Percentiles rank a stretch among this genome's conserved stretches.
phyloP scores from a whole-genome alignment of 2,329 filamentous ascomycete genomes.

The Pyrenochaeta sp. region DNA sequence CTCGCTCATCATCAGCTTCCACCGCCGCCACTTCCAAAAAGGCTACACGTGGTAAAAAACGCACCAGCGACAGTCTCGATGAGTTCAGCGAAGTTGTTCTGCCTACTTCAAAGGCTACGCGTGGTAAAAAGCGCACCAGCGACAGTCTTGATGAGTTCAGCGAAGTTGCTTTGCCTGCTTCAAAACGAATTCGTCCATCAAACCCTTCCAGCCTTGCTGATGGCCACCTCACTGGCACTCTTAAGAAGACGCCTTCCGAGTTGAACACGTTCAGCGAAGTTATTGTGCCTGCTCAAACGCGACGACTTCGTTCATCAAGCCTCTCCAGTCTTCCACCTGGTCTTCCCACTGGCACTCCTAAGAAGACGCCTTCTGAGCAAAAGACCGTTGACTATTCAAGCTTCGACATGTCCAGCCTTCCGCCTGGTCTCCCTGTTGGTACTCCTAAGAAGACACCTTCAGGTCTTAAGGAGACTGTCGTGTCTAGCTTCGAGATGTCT shows the following conservation, averaged over 20 bases:
- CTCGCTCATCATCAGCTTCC: conserved; percentile 21
- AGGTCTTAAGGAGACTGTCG: conserved; percentile 11
- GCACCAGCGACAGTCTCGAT: conserved; percentile 23
- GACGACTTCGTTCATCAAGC: too few relatives aligned
- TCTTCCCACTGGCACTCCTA: too few relatives aligned
- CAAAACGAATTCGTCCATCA: conserved; percentile 25
- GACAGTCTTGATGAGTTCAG: conserved; percentile 1
- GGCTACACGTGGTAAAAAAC: conserved; percentile 21
- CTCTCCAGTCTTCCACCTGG: conserved; percentile 29
- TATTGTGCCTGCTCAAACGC: too few relatives aligned
- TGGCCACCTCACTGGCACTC: too few relatives aligned
- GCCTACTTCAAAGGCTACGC: neutral
- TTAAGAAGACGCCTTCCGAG: too few relatives aligned
- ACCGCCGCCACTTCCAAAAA: conserved; percentile 26
- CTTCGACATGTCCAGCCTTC: conserved; percentile 32
- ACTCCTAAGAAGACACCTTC: conserved; percentile 31
- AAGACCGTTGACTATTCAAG: too few relatives aligned
- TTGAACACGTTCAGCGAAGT: too few relatives aligned
- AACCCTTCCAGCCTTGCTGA: too few relatives aligned
- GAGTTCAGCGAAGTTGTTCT: conserved; percentile 3
- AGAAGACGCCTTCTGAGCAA: too few relatives aligned
- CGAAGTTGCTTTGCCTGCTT: conserved; percentile 6
- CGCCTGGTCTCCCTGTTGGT: conserved; percentile 24
- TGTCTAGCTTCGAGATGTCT: conserved; percentile 21
- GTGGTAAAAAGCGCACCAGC: conserved; percentile 2